A percentile compares a stretch with the other conserved stretches of the same genome.
Conservation (phyloP, 768 basidiomycete species). For the Tricholoma saponaceum region DNA sequence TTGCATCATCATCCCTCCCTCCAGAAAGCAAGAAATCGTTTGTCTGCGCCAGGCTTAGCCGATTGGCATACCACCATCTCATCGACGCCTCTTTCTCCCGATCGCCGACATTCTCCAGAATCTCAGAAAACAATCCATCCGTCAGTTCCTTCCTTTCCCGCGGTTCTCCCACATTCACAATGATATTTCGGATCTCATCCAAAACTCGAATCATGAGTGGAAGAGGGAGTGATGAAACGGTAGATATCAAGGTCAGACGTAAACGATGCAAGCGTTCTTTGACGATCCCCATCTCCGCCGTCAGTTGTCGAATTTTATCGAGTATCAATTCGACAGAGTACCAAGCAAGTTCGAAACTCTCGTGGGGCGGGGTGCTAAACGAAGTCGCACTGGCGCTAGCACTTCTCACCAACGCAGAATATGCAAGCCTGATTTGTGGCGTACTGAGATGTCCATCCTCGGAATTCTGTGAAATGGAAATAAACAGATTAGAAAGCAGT, state of each 20-base stretch:
- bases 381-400: conserved; percentile 40
- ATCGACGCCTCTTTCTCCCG: conserved; percentile 63
- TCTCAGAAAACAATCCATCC: conserved; percentile 57
- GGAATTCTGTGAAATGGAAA: conserved; percentile 48
- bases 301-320: conserved; percentile 35
- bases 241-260: conserved; percentile 61
- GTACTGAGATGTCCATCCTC: conserved; percentile 55
- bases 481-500: conserved; percentile 8
- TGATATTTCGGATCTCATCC: conserved; percentile 38
- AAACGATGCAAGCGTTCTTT: conserved; percentile 47
- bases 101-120: conserved; percentile 63
- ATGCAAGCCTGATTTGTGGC: conserved; percentile 70
- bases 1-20: conserved; percentile 1
- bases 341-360: conserved; percentile 53
- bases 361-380: conserved; percentile 15
- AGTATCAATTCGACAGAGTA: conserved; percentile 61
- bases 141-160: conserved; percentile 40
- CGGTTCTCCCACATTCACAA: conserved; percentile 15
- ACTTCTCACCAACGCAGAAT: conserved; percentile 62
- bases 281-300: conserved; percentile 17
- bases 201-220: conserved; percentile 52
- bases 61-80: conserved; percentile 68
- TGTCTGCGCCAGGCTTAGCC: conserved; percentile 9
- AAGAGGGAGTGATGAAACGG: conserved; percentile 58
- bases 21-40: background rate